phyloP scores from a whole-genome alignment of 192 early-diverging fungal species.

The Coemansia aciculifera region DNA sequence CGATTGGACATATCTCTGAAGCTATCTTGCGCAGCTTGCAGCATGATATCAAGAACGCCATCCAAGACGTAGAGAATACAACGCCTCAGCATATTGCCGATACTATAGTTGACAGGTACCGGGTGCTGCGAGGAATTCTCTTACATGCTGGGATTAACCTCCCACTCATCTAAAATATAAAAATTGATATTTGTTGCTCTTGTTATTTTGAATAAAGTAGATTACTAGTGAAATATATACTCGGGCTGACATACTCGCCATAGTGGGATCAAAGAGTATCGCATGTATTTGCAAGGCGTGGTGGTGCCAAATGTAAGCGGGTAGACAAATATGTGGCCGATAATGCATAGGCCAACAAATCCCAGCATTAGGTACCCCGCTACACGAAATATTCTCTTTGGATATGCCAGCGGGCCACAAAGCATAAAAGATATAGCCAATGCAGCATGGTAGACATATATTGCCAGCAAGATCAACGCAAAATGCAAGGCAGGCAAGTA shows the following conservation, averaged over 20 bases:
- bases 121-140: conserved; percentile 25
- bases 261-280: conserved; percentile 6
- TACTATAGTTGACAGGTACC: conserved; percentile 28
- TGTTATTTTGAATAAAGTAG: conserved; percentile 1
- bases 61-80: conserved; percentile 14
- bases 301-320: conserved; percentile 31
- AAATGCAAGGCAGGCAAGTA: conserved; percentile 74
- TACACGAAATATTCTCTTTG: not conserved
- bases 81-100: conserved; percentile 23
- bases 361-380: not conserved
- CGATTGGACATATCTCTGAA: conserved; percentile 30
- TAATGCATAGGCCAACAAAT: not conserved
- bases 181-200: not conserved
- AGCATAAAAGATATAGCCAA: not conserved
- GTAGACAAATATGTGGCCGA: conserved; percentile 8
- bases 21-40: conserved; percentile 24
- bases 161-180: conserved; percentile 15
- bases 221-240: conserved; percentile 9
- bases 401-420: not conserved
- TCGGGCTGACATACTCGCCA: conserved; percentile 15
- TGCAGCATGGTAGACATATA: conserved; percentile 13
- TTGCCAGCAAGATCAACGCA: conserved; percentile 57
- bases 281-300: conserved; percentile 9
- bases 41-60: conserved; percentile 17
- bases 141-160: conserved; percentile 21